Conservation (phyloP, 2,329 filamentous ascomycete species). For the Colletotrichum sp. region DNA sequence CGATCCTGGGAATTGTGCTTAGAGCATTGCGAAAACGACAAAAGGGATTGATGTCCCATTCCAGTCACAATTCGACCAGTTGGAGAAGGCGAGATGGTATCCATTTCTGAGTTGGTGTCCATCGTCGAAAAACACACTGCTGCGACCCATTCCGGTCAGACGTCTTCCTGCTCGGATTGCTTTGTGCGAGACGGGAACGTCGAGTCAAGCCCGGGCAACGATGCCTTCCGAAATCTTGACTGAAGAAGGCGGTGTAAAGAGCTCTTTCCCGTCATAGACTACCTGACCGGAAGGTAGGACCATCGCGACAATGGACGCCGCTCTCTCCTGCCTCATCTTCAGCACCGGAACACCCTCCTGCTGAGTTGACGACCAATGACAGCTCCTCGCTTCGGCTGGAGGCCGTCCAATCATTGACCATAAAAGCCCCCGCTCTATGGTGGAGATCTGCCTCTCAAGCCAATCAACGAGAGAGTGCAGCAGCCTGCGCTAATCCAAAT, state of each 20-base stretch:
- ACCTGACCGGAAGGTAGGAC: neutral
- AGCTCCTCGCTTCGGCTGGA: neutral
- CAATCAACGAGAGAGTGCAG: neutral
- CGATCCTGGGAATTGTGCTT: neutral
- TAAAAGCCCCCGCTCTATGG: neutral
- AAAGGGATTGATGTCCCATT: neutral
- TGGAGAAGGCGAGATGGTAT: neutral
- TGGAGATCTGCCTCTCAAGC: neutral
- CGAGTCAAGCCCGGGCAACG: neutral
- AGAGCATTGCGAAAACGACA: neutral
- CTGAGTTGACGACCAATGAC: neutral
- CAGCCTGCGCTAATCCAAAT: neutral
- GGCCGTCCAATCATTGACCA: neutral
- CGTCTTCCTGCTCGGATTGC: neutral
- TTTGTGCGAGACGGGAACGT: no score
- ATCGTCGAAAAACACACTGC: neutral
- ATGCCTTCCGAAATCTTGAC: neutral
- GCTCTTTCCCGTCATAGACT: neutral
- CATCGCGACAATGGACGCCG: neutral
- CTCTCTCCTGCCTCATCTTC: neutral
- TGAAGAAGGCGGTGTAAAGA: neutral
- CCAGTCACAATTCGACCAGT: neutral
- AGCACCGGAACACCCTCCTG: neutral
- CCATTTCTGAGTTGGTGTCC: neutral
- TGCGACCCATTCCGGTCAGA: neutral